Evolutionary conservation across 768 basidiomycete genomes (phyloP).

Genomic region (Guyanaporus albipodus): DNA sequence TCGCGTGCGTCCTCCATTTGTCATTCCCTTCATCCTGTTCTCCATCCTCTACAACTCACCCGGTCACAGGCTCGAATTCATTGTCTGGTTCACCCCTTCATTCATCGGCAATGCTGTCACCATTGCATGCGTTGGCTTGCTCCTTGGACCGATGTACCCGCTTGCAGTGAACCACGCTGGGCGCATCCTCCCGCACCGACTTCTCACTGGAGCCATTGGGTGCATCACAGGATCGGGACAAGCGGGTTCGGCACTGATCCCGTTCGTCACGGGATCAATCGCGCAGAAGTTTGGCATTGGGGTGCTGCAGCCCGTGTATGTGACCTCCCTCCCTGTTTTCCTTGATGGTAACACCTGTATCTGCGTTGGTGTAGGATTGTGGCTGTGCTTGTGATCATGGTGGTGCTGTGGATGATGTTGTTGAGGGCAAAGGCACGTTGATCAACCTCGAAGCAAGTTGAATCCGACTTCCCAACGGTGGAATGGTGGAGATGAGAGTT

Average conservation of each 20-base stretch:
- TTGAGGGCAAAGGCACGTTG: constrained; percentile 11
- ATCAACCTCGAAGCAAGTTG: no score
- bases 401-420: constrained; percentile 34
- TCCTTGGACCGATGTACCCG: constrained; percentile 47
- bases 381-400: constrained; percentile 37
- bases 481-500: no score
- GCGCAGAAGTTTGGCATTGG: constrained; percentile 50
- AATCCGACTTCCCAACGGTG: no score
- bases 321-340: neutral
- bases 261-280: constrained; percentile 68
- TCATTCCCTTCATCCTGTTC: neutral
- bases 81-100: constrained; percentile 52
- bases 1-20: constrained; percentile 22
- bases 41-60: neutral
- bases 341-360: neutral
- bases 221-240: constrained; percentile 65
- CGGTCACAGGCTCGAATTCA: constrained; percentile 42
- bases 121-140: constrained; percentile 48
- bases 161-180: constrained; percentile 61
- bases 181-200: constrained; percentile 61
- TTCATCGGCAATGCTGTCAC: constrained; percentile 49
- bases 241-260: constrained; percentile 63
- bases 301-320: constrained; percentile 31
- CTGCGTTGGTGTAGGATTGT: constrained; percentile 20
- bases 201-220: constrained; percentile 57